Evolutionary conservation across 495 filamentous ascomycete species (phyloP).

Genomic region (Wilcoxina mikolae): DNA sequence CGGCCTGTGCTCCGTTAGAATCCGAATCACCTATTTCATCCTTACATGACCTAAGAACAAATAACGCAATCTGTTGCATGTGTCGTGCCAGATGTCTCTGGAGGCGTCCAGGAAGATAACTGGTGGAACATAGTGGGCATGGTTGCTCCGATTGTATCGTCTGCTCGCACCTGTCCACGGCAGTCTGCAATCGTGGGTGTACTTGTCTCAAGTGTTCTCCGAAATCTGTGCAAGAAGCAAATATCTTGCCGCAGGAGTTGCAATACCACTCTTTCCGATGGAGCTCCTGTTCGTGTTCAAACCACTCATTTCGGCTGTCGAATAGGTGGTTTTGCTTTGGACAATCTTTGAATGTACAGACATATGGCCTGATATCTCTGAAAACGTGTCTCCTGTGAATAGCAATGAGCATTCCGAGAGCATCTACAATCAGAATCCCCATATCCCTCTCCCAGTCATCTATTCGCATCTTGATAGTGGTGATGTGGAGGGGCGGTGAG

Average conservation of each 20-base stretch:
- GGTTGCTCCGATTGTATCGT: slow-evolving; percentile 3
- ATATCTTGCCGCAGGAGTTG: background rate
- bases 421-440: background rate
- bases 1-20: too few relatives aligned
- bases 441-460: too few relatives aligned
- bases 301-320: slow-evolving; percentile 18
- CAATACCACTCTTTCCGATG: slow-evolving; percentile 7
- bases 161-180: slow-evolving; percentile 9
- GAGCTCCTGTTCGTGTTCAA: slow-evolving; percentile 4
- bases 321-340: slow-evolving; percentile 13
- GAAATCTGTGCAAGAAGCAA: background rate
- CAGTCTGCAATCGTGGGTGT: slow-evolving; percentile 2
- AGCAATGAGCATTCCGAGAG: background rate
- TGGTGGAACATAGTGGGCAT: slow-evolving; percentile 12
- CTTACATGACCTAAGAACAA: slow-evolving; percentile 4
- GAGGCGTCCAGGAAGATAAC: background rate
- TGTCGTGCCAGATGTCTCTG: slow-evolving; percentile 18
- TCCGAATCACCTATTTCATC: too few relatives aligned
- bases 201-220: background rate
- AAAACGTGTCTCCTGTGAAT: slow-evolving; percentile 17
- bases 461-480: too few relatives aligned
- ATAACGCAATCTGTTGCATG: slow-evolving; percentile 25
- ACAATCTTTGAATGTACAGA: slow-evolving; percentile 16
- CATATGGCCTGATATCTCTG: slow-evolving; percentile 19
- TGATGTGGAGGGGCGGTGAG: too few relatives aligned